These are phyloP conservation scores for Sanghuangporus sanghuang DNA, from an alignment of 1,284 basidiomycete species.

Conservation along the genomic window DNA sequence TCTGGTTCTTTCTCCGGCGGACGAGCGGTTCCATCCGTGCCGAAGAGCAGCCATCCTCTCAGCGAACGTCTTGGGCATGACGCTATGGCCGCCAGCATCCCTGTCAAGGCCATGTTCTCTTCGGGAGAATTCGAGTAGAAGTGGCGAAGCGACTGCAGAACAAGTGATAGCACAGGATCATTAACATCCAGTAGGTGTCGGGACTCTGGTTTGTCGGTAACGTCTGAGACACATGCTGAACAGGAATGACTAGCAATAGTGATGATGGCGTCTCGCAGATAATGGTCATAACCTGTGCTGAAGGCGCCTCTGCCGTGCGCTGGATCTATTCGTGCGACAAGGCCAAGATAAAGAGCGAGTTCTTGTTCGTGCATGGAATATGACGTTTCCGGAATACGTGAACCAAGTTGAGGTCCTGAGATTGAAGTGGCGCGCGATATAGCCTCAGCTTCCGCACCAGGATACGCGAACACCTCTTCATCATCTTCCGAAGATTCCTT, in stretches of 20 bases:
- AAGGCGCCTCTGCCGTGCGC: slow-evolving; percentile 68
- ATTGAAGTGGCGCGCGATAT: slow-evolving; percentile 20
- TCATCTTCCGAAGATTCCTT: slow-evolving; percentile 33
- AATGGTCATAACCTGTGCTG: slow-evolving; percentile 83
- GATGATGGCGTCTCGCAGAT: slow-evolving; percentile 74
- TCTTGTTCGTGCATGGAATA: slow-evolving; percentile 77
- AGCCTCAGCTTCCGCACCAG: slow-evolving; percentile 38
- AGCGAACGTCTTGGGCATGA: slow-evolving; percentile 82
- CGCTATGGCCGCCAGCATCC: slow-evolving; percentile 72
- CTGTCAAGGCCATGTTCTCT: slow-evolving; percentile 85
- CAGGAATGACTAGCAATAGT: slow-evolving; percentile 62
- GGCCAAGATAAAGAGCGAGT: slow-evolving; percentile 74
- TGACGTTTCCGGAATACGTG: slow-evolving; percentile 54
- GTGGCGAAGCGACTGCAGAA: slow-evolving; percentile 65
- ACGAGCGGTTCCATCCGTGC: slow-evolving; percentile 33
- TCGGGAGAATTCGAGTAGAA: slow-evolving; percentile 88
- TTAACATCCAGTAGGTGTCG: slow-evolving; percentile 76
- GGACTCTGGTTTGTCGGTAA: slow-evolving; percentile 36
- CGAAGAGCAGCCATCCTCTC: slow-evolving; percentile 82
- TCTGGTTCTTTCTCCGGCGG: slow-evolving; percentile 22
- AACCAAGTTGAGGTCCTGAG: slow-evolving; percentile 38
- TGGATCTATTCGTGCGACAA: slow-evolving; percentile 78
- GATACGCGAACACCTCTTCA: slow-evolving; percentile 65
- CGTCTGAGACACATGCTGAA: slow-evolving; percentile 41
- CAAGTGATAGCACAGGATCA: slow-evolving; percentile 69